Evolutionary conservation across 2,329 filamentous ascomycete genomes (phyloP).

Genomic region (Trichoderma brevicompactum): DNA sequence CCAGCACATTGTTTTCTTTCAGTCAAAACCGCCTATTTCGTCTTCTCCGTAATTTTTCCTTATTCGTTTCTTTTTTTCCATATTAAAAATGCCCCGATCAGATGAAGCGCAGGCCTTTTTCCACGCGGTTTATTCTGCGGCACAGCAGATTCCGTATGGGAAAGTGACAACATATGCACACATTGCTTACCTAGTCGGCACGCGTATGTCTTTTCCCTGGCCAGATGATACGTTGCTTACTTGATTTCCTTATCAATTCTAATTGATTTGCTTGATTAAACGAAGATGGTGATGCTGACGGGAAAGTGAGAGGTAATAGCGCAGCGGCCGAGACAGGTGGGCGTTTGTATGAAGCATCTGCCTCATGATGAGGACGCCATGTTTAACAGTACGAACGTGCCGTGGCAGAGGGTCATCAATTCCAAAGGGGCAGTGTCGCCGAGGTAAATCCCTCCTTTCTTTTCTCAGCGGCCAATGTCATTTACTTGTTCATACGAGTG

Average conservation of each 20-base stretch:
- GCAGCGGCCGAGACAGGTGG: constrained; percentile 80
- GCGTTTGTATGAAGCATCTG: constrained; percentile 86
- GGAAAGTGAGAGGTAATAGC: constrained; percentile 50
- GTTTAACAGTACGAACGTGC: constrained; percentile 79
- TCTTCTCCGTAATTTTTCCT: not conserved
- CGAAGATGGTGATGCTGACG: not conserved
- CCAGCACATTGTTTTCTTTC: not conserved
- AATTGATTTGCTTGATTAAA: not conserved
- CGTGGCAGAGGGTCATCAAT: constrained; percentile 94
- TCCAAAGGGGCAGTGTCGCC: constrained; percentile 84
- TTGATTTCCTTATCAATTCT: not conserved
- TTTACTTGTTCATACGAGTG: not conserved
- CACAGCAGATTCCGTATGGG: constrained; percentile 83
- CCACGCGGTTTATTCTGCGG: constrained; percentile 76
- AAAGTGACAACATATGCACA: constrained; percentile 88
- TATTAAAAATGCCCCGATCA: constrained; percentile 62
- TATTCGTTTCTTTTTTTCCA: fast-evolving
- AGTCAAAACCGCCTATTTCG: not conserved
- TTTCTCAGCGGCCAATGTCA: not conserved
- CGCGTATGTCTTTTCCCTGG: constrained; percentile 58
- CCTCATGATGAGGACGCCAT: constrained; percentile 54
- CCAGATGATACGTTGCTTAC: no score
- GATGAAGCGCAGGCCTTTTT: constrained; percentile 79
- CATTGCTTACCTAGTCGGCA: constrained; percentile 73
- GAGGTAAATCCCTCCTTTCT: constrained; percentile 55